A percentile compares a stretch with the other conserved stretches of the same genome.
phyloP scores from a whole-genome alignment of 805 yeast species.

The Nakazawaea wyomingensis region DNA sequence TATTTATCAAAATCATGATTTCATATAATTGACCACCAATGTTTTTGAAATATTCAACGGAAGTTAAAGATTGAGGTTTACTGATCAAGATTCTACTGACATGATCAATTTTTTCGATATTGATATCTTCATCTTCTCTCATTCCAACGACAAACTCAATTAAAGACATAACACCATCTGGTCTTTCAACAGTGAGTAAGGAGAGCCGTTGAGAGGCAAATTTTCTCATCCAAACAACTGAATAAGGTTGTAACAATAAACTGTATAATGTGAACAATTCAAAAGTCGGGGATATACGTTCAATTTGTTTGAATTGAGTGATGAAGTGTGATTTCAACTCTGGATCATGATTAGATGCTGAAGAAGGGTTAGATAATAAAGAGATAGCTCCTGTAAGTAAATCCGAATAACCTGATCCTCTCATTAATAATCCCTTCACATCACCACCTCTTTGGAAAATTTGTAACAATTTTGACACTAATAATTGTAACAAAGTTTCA shows the following conservation, averaged over 20 bases:
- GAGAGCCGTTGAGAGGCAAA: slow-evolving; percentile 48
- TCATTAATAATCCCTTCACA: slow-evolving; percentile 46
- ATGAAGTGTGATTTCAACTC: not conserved
- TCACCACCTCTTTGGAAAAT: slow-evolving; percentile 41
- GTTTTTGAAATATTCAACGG: slow-evolving; percentile 47
- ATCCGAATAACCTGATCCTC: slow-evolving; percentile 67
- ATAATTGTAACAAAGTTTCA: slow-evolving; percentile 16
- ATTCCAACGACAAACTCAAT: slow-evolving; percentile 75
- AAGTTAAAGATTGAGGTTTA: slow-evolving; percentile 51
- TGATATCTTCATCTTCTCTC: slow-evolving; percentile 66
- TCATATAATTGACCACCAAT: slow-evolving; percentile 62
- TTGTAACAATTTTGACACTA: slow-evolving; percentile 26
- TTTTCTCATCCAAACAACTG: slow-evolving; percentile 40
- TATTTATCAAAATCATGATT: slow-evolving; percentile 51
- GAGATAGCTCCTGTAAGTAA: slow-evolving; percentile 44
- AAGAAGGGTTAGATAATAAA: slow-evolving; percentile 30
- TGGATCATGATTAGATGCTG: too few species aligned
- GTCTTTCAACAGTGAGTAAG: slow-evolving; percentile 47
- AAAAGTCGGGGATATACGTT: slow-evolving; percentile 54
- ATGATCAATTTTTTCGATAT: slow-evolving; percentile 58
- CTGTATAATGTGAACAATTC: slow-evolving; percentile 60
- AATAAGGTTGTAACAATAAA: slow-evolving; percentile 44
- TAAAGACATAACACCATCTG: slow-evolving; percentile 62
- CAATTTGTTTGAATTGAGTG: slow-evolving; percentile 25
- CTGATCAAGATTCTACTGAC: slow-evolving; percentile 57